Base-by-base conservation (phyloP, 2,329 filamentous ascomycete species). In the Ophidiomyces ophidiicola region DNA sequence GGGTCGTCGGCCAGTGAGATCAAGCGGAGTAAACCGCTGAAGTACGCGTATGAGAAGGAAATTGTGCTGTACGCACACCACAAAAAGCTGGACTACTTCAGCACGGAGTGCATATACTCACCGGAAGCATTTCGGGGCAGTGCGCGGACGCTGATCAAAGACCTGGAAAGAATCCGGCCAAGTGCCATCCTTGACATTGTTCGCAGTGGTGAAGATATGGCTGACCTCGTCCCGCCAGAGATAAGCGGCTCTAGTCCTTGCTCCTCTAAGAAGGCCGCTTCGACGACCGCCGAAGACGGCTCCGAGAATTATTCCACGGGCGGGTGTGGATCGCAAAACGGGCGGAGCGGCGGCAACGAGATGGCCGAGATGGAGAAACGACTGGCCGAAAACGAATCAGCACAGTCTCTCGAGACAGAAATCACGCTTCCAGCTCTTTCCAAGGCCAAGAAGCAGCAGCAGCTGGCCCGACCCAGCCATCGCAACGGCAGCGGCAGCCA, bases 1-100 rank as follows among this genome's bases (percentile, higher is more conserved):
- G 81, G 74, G 28, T 80, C 76, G 51, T 67, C 77, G 21, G 74
- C 71, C n/a, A 86, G 82, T 43, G 85, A 92, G 44, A 88, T 94
- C 48, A 92, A 93, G 66, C 75, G 90, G 48, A 93, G 84, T 63
- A 98, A 98, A 63, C 90, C 90, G 10, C 70, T 98, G 32, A 96
- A 98, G 60, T 98, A 96, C 58, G 87, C 88, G 1, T 98, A 96
- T 56, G 90, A 98, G 58, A 98, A 98, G 64, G 90, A 98, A 58
- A 98, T 98, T 49, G 90, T 98, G 12, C 70, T 98, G 4, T 98
- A 98, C 57, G 90, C 90, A 4, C 84, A 96, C 56, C 86, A 98
- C 67, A 93, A 90, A 62, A 87, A 87, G 59, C 70, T 98, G 47
- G 87, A 96, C 57, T 98, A 98, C 63, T 98, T 98, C 63, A 94